Conservation (phyloP, 768 basidiomycete genomes). For the Hebeloma cylindrosporum region DNA sequence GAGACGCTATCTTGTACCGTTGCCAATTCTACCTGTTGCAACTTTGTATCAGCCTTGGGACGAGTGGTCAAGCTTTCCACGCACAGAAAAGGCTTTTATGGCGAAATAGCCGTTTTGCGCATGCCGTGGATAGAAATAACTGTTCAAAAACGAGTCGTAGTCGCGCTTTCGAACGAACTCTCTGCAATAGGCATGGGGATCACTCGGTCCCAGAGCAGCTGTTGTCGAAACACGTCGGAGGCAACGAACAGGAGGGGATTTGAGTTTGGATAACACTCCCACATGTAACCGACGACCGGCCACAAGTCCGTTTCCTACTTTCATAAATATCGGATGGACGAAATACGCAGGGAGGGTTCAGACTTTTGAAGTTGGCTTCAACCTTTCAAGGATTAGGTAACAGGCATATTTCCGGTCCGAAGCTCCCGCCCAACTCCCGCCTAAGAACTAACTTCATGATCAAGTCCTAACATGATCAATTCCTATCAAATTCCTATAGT, state of each 20-base stretch:
- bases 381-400: no score
- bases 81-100: conserved; percentile 79
- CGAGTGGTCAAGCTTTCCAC: conserved; percentile 30
- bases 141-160: conserved; percentile 74
- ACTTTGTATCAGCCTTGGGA: conserved; percentile 8
- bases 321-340: conserved; percentile 16
- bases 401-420: no score
- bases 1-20: conserved; percentile 76
- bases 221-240: conserved; percentile 15
- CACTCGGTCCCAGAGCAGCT: conserved; percentile 24
- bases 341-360: neutral
- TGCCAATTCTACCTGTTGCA: conserved; percentile 70
- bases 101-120: conserved; percentile 71
- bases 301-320: conserved; percentile 3
- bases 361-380: conserved; percentile 4
- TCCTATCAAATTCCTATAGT: no score
- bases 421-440: no score
- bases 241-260: conserved; percentile 1
- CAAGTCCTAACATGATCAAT: no score
- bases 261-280: conserved; percentile 4
- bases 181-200: conserved; percentile 65
- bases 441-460: no score
- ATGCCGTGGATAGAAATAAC: conserved; percentile 71
- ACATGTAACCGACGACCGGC: neutral
- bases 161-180: conserved; percentile 75